Evolutionary conservation across 1,284 basidiomycete genomes (phyloP).

Genomic region (Ceratorhiza oryzae-sativae): DNA sequence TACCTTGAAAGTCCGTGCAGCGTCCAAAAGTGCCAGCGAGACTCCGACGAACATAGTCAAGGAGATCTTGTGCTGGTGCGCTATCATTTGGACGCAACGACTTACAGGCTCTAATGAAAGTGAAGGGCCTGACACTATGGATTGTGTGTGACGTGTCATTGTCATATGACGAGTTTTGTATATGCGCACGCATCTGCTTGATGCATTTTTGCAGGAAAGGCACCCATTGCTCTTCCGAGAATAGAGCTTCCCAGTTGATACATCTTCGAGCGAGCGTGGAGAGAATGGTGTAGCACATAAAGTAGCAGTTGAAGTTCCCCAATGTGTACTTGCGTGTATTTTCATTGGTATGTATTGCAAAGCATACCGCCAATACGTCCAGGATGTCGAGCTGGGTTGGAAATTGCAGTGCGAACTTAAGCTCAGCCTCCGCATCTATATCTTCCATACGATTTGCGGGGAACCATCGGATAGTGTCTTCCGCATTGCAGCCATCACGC

Average conservation of each 20-base stretch:
- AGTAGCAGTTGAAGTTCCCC: constrained; percentile 26
- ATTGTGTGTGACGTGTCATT: too few species aligned
- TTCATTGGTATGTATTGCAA: background rate
- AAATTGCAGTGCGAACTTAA: background rate
- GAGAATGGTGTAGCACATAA: constrained; percentile 19
- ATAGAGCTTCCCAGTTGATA: background rate
- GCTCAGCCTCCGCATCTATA: background rate
- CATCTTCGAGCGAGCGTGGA: background rate
- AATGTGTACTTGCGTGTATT: background rate
- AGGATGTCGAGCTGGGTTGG: background rate
- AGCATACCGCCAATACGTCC: constrained; percentile 8
- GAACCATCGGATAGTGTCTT: constrained; percentile 12
- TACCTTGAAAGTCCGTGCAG: background rate
- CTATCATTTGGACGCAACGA: background rate
- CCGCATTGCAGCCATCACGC: background rate
- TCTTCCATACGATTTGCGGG: background rate
- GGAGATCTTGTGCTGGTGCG: background rate
- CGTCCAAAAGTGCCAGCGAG: background rate
- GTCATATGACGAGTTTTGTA: too few species aligned
- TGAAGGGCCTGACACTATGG: background rate
- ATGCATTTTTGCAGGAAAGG: background rate
- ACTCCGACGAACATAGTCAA: background rate
- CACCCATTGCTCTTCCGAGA: background rate
- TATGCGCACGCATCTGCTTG: background rate
- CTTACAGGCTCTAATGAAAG: background rate